phyloP scores from a whole-genome alignment of 495 filamentous ascomycete genomes.

The Neurospora sp. region DNA sequence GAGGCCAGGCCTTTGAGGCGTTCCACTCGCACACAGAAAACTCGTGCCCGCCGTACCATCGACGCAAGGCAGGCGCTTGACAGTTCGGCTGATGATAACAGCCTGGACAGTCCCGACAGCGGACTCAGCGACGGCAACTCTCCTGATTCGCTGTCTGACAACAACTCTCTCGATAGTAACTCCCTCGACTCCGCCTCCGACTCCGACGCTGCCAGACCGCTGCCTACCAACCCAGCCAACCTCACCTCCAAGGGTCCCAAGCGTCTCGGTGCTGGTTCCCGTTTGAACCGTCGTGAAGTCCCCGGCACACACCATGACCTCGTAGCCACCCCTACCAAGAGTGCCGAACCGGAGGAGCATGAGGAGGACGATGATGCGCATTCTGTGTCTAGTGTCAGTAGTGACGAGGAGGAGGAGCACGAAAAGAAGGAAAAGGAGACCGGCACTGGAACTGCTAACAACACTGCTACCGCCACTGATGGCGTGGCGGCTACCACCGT shows the following conservation, averaged over 20 bases:
- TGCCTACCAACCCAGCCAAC: background rate
- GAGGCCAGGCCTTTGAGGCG: background rate
- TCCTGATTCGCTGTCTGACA: no score
- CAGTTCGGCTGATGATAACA: background rate
- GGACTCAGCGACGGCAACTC: background rate
- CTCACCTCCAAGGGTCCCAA: background rate
- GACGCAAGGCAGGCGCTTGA: background rate
- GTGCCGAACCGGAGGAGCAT: background rate
- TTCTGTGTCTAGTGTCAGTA: background rate
- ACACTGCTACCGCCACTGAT: background rate
- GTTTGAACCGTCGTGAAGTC: background rate
- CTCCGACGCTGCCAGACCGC: background rate
- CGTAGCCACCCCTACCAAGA: background rate
- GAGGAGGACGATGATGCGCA: background rate
- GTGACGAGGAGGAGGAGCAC: conserved; percentile 13
- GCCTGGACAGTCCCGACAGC: background rate
- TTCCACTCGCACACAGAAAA: background rate
- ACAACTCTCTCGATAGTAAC: background rate
- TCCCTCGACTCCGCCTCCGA: background rate
- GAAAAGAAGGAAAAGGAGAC: conserved; percentile 28
- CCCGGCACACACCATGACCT: background rate
- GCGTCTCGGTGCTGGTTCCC: background rate
- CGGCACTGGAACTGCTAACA: background rate
- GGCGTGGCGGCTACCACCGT: background rate
- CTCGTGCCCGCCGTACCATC: background rate